Evolutionary conservation across 129 eudicot species (phyloP), one percentile per base, ranked within the genome.

Genomic region (Artemisia tridentata): DNA sequence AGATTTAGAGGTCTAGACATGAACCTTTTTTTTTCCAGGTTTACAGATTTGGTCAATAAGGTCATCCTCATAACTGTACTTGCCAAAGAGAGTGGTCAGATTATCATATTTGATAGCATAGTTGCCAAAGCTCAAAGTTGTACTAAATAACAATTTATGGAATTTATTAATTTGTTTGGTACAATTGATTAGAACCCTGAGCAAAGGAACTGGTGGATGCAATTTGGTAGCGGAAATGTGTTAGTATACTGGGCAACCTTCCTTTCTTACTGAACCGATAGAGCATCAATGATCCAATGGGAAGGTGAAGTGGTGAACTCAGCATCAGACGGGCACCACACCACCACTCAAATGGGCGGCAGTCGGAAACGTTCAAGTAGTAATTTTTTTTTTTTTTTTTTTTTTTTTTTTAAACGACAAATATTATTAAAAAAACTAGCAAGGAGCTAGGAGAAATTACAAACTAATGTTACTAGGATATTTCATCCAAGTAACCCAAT

Each of bases 191-290:
- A 91, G 97, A 96, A 91, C 72, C 97, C 96, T n/a, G 84, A 82
- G 67, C 96, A 91, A 70, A 96, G 97, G 1, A 83, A 91, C 66
- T 91, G 97, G 97, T 90, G 97, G 97, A 87, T 90, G 95, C 95
- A 90, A 75, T 91, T 85, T 68, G 97, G 97, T 47, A 85, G 80
- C 0, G 86, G 78, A 53, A 71, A 88, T 38, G 97, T 91, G 41
- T 72, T 91, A 3, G 97, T 96, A 38, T 91, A 91, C 73, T 91
- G 97, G 97, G 96, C 97, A 11, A 84, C 69, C 1, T 86, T 91
- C 63, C 86, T 91, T 67, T 85, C 96, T 11, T 85, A 88, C 84
- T 70, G 88, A 66, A 71, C 85, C 1, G 96, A 84, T 13, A 84
- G 90, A 55, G 97, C 97, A 2, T 77, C 96, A 23, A 85, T 91